Conservation (phyloP, 2,329 filamentous ascomycete species). For the Cercospora brassicicola region DNA sequence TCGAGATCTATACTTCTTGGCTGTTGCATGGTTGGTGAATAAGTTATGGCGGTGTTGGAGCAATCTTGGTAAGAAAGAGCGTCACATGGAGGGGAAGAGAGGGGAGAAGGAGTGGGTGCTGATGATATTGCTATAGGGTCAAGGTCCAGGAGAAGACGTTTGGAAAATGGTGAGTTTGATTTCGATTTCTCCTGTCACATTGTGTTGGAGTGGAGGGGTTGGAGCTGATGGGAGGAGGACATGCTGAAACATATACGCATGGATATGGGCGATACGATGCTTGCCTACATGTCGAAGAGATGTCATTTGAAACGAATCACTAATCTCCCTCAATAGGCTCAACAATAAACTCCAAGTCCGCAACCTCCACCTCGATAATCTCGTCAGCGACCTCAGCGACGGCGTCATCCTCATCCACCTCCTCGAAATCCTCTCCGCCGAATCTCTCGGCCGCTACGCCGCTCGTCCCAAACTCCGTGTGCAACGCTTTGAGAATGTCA, state of each 20-base stretch:
- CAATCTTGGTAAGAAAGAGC: conserved; percentile 41
- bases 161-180: conserved; percentile 76
- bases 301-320: not conserved
- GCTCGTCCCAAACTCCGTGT: conserved; percentile 94
- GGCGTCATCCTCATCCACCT: conserved; percentile 95
- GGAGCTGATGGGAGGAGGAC: not conserved
- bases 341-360: conserved; percentile 89
- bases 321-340: conserved; percentile 58
- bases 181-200: too few relatives aligned
- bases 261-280: not conserved
- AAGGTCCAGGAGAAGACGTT: conserved; percentile 88
- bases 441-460: conserved; percentile 94
- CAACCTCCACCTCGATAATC: conserved; percentile 76
- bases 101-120: conserved; percentile 1
- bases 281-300: not conserved
- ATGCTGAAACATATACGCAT: not conserved
- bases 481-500: conserved; percentile 97
- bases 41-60: conserved; percentile 49
- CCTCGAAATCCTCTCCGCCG: conserved; percentile 90
- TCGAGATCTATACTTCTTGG: not conserved
- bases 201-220: not conserved
- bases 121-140: conserved; percentile 17
- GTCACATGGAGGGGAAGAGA: not conserved
- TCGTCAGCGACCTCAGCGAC: conserved; percentile 87
- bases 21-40: conserved; percentile 15